These are phyloP conservation scores for Penicillium italicum DNA, from an alignment of 2,329 filamentous ascomycete species.

Conservation along the genomic window DNA sequence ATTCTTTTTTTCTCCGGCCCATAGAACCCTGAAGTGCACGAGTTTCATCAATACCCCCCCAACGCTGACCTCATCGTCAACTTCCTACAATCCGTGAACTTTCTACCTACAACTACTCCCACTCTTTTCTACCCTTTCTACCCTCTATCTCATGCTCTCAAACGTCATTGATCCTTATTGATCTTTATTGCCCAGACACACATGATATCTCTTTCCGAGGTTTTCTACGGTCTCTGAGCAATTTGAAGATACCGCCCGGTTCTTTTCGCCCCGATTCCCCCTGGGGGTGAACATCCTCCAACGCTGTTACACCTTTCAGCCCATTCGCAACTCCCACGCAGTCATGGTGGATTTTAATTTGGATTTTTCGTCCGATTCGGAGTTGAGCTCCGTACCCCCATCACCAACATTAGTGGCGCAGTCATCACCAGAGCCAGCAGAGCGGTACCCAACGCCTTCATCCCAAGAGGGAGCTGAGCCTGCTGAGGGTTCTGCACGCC, in stretches of 20 bases:
- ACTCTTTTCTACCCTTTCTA: constrained; percentile 20
- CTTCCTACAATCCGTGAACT: constrained; percentile 12
- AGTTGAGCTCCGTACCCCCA: constrained; percentile 41
- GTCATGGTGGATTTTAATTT: constrained; percentile 25
- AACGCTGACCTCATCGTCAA: constrained; percentile 25
- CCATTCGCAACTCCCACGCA: constrained; percentile 8
- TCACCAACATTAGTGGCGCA: constrained; percentile 31
- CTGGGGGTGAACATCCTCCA: constrained; percentile 7
- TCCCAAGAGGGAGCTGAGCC: constrained; percentile 33
- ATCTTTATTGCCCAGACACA: constrained; percentile 4
- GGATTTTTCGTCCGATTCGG: constrained; percentile 35
- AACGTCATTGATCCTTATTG: constrained; percentile 5
- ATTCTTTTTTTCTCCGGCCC: constrained; percentile 1
- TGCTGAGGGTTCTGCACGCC: constrained; percentile 40
- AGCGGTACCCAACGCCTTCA: constrained; percentile 43
- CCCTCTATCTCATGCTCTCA: constrained; percentile 8
- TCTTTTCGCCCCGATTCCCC: constrained; percentile 4
- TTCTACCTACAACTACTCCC: constrained; percentile 27
- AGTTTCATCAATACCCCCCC: constrained; percentile 4
- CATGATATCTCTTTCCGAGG: constrained; percentile 9
- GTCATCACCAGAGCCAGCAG: constrained; percentile 31
- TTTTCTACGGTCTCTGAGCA: constrained; percentile 10
- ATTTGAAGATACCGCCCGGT: constrained; percentile 4
- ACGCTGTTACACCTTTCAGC: constrained; percentile 9
- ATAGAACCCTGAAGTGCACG: constrained; percentile 1